Base-by-base conservation (phyloP, 371 early-diverging fungal species). In the Mucor lusitanicus region DNA sequence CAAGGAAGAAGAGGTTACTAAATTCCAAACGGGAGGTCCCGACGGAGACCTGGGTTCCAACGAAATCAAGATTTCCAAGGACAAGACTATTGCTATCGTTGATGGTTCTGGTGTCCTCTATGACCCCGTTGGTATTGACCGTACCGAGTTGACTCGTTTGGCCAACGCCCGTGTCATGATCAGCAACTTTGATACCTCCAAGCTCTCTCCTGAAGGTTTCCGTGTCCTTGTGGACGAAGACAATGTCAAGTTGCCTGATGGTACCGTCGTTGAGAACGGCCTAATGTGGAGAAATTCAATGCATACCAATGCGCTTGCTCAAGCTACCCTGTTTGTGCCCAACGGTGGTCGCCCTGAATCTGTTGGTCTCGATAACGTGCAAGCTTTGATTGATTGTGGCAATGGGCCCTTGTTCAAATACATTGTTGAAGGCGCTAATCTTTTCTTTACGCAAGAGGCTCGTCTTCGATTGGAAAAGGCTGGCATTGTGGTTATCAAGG, bases 331-430 rank as follows among this genome's bases (percentile, higher is more conserved):
- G 54, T 98, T 98, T 84, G 98, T 98, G 13, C 99, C 99, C 13
- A 97, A 97, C 73, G 99, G 99, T 77, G 99, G 99, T 62, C 92
- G 99, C 58, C 99, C 99, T 63, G 99, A 98, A 84, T 90, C 98
- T 19, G 92, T 98, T 55, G 99, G 97, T 77, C 83, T 98, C 37
- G 89, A 88, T 84, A 98, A 98, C 77, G 94, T 97, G 19, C 72
- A 87, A 61, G 57, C 73, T 37, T 80, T 98, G 44, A 83, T 97
- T 64, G 91, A 90, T 12, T 79, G 81, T 37, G 93, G 94, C 59
- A 94, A 95, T 62, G 83, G 87, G 39, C 92, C 96, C 9, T 83
- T 93, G n/a, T 98, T 95, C 92, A 98, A 98, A 87, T 98, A 97
- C 81, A 91, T 98, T 77, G 97, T 97, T 32, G 99, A 98, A 78